Base-by-base conservation (phyloP, 768 basidiomycete species). In the Lentinula edodes region DNA sequence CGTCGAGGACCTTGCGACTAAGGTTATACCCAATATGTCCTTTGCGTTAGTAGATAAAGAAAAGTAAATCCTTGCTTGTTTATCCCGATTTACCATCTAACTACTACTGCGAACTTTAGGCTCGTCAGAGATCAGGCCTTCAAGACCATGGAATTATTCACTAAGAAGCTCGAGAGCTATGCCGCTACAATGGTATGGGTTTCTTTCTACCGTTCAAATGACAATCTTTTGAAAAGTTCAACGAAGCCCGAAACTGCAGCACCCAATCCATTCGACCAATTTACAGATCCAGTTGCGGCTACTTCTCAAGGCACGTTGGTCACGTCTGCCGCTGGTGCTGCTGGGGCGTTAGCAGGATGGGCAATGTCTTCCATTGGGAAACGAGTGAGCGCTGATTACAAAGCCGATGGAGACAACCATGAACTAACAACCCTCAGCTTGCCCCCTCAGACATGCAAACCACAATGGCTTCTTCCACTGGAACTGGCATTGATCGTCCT, bases 81-180 rank as follows among this genome's bases (percentile, higher is more conserved):
- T 5, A 15, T 0, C 42, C n/a, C 42, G 12, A 9, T 43, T 39
- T 9, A 23, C 34, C 16, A n/a, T 39, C n/a, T 36, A 15, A 43
- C 13, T 39, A 41, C 48, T 52, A 18, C 58, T 48, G 18, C 39
- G 52, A 18, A 48, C 5, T 45, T 20, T 66, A 98, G 96, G 66
- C 72, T 93, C 6, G 96, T 98, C 0, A 85, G 97, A 18, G 95
- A 98, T 73, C 96, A 98, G 68, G 96, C 93, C 2, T 98, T 96
- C 80, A 96, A 91, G 73, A 90, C 94, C 6, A 80, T 96, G 59
- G 91, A 93, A 46, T 75, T 96, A 52, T 95, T 97, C 68, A 78
- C 96, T 64, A 91, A 90, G 72, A 86, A 82, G 64, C 74, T 98
- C 34, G 93, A 97, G 69, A 81, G 77, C 7, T 82, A 97, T 66